These are phyloP conservation scores for Verticillium nonalfalfae DNA, from an alignment of 2,329 filamentous ascomycete genomes.

Conservation along the genomic window DNA sequence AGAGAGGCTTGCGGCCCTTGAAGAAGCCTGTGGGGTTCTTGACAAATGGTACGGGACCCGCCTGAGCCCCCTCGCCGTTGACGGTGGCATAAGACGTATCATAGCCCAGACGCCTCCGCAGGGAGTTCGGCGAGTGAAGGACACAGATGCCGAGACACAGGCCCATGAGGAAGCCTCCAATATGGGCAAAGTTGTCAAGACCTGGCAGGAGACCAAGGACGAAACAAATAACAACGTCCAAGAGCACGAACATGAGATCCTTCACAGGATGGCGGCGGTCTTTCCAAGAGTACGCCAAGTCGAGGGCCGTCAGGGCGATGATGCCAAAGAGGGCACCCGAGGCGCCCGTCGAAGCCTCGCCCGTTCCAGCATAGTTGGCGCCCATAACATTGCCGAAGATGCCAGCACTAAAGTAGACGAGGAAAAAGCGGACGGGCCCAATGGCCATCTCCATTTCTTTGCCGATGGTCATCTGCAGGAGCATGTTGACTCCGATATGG, in stretches of 20 bases:
- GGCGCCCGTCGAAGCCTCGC: slow-evolving; percentile 78
- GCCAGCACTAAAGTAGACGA: slow-evolving; percentile 85
- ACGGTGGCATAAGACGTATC: slow-evolving; percentile 69
- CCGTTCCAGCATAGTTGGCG: slow-evolving; percentile 82
- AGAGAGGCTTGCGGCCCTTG: slow-evolving; percentile 83
- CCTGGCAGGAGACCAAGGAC: slow-evolving; percentile 87
- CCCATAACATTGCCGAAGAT: slow-evolving; percentile 96
- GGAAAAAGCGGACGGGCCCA: slow-evolving; percentile 76
- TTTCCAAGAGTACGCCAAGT: slow-evolving; percentile 88
- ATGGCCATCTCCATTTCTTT: slow-evolving; percentile 91
- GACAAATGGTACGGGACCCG: slow-evolving; percentile 43
- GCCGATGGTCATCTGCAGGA: slow-evolving; percentile 83
- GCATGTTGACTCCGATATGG: slow-evolving; percentile 92
- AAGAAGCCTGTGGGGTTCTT: slow-evolving; percentile 73
- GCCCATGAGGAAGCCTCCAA: slow-evolving; percentile 92
- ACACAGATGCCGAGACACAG: slow-evolving; percentile 80
- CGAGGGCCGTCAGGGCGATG: slow-evolving; percentile 79
- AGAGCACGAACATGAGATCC: slow-evolving; percentile 78
- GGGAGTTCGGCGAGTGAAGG: slow-evolving; percentile 76
- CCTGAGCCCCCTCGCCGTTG: slow-evolving; percentile 39
- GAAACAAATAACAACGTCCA: slow-evolving; percentile 86
- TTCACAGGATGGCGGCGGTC: slow-evolving; percentile 70
- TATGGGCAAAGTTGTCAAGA: slow-evolving; percentile 95
- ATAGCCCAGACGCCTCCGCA: slow-evolving; percentile 67
- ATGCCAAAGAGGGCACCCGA: slow-evolving; percentile 90